phyloP scores from a whole-genome alignment of 2,329 filamentous ascomycete genomes.

The Ilyonectria mors-panacis region DNA sequence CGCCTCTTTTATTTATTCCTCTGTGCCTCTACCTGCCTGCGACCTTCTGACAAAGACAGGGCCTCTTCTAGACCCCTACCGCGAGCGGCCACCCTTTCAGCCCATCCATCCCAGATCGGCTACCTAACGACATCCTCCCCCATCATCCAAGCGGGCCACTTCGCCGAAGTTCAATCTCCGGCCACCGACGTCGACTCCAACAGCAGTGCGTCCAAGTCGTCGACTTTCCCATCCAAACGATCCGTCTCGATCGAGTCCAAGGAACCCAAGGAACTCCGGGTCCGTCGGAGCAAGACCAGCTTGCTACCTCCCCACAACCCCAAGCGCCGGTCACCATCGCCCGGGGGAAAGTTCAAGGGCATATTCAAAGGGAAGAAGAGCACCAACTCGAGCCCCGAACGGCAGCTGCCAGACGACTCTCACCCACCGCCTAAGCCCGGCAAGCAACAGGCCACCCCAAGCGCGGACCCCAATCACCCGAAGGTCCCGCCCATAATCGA shows the following conservation, averaged over 20 bases:
- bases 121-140: conserved; percentile 80
- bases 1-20: conserved; percentile 35
- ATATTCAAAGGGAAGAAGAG: conserved; percentile 68
- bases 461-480: conserved; percentile 38
- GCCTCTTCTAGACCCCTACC: conserved; percentile 45
- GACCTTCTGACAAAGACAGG: conserved; percentile 42
- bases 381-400: conserved; percentile 44
- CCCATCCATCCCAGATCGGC: conserved; percentile 76
- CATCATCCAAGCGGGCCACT: conserved; percentile 71
- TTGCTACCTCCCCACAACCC: conserved; percentile 53
- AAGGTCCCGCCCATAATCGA: conserved; percentile 46
- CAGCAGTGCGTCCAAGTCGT: conserved; percentile 45
- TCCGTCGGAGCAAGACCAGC: conserved; percentile 47
- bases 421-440: conserved; percentile 37
- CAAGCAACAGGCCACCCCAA: conserved; percentile 40
- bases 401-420: conserved; percentile 34
- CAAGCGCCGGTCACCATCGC: conserved; percentile 75
- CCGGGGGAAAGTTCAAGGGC: conserved; percentile 76
- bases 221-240: conserved; percentile 44
- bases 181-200: conserved; percentile 43
- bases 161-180: conserved; percentile 47
- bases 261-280: conserved; percentile 44
- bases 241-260: conserved; percentile 45
- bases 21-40: conserved; percentile 35
- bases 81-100: conserved; percentile 56